Base-by-base conservation (phyloP, 1,139 yeast genomes). In the Kurtzmaniella quercitrusa region DNA sequence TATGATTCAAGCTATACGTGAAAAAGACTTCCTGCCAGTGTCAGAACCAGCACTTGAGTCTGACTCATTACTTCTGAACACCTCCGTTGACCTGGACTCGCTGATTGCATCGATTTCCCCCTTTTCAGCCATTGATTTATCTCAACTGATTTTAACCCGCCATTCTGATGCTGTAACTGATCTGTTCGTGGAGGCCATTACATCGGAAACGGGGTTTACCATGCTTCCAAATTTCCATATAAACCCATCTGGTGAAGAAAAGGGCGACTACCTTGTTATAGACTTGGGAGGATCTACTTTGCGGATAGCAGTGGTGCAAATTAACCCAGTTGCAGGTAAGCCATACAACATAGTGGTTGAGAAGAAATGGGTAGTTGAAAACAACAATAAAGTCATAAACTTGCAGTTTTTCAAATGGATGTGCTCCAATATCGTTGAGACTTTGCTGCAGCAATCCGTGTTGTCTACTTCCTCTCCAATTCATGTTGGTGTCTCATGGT, bases 211-310 rank as follows among this genome's bases (percentile, higher is more conserved):
- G 21, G 49, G 54, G 18, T 57, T 72, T 39, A 54, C 78, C 16
- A 75, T 78, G 81, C 58, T 77, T 31, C 77, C 81, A 11, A 73
- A 74, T 45, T 66, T 59, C 50, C 64, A 70, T 43, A 63, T 68
- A 27, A 51, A 55, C 29, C 77, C 81, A 18, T 64, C 69, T 1
- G 77, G 78, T 3, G 42, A 58, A 2, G 79, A 75, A 50, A 42
- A 40, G 25, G 82, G 82, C 2, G 61, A 62, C 36, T 73, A 53
- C 48, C 60, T 78, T 49, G 76, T 70, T 31, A 64, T 79, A 24
- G 84, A 79, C 52, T 58, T 79, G 44, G 84, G 84, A 7, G 84
- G 84, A 1, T 71, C 79, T 5, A 77, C 82, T 1, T 59, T 77
- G 38, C 62, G 81, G 39, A 63, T 75, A 4, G 71, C 79, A 1